These are phyloP conservation scores for Didymella lethalis DNA, from an alignment of 2,329 filamentous ascomycete species.

Conservation along the genomic window DNA sequence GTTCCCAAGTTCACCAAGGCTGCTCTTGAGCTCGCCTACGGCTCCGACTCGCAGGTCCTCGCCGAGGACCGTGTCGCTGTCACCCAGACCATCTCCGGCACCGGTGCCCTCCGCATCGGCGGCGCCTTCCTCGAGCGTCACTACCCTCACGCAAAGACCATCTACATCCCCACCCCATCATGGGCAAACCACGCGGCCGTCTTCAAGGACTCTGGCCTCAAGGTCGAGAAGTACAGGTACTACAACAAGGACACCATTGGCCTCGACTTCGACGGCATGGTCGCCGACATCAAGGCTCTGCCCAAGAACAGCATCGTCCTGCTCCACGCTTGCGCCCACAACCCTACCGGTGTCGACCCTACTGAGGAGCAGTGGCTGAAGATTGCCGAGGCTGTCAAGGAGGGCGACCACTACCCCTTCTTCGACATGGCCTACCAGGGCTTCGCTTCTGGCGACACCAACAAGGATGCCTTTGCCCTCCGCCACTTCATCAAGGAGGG, in stretches of 20 bases:
- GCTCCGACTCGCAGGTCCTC: slow-evolving; percentile 77
- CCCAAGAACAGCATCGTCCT: slow-evolving; percentile 88
- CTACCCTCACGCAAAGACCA: slow-evolving; percentile 90
- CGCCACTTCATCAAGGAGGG: slow-evolving; percentile 93
- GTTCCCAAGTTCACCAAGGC: slow-evolving; percentile 92
- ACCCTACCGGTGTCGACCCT: slow-evolving; percentile 95
- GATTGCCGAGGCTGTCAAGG: slow-evolving; percentile 87
- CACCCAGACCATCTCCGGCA: slow-evolving; percentile 98
- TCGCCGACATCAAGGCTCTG: slow-evolving; percentile 88
- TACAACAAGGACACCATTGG: slow-evolving; percentile 99
- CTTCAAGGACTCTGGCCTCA: slow-evolving; percentile 90
- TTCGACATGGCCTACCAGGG: slow-evolving; percentile 93
- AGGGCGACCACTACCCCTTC: slow-evolving; percentile 88
- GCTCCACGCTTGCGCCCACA: slow-evolving; percentile 96
- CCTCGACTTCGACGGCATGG: slow-evolving; percentile 93
- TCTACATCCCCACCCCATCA: slow-evolving; percentile 94
- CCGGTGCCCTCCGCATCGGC: slow-evolving; percentile 92
- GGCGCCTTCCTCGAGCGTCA: slow-evolving; percentile 91
- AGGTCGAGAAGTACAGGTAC: slow-evolving; percentile 96
- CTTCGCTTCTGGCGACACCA: slow-evolving; percentile 90
- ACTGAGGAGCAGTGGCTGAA: slow-evolving; percentile 90
- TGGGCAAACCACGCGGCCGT: slow-evolving; percentile 99
- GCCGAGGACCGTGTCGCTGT: slow-evolving; percentile 80
- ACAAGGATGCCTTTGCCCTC: slow-evolving; percentile 92
- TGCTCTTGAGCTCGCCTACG: slow-evolving; percentile 90